Evolutionary conservation across 2,329 filamentous ascomycete species (phyloP).

Genomic region (Phialophora chinensis): DNA sequence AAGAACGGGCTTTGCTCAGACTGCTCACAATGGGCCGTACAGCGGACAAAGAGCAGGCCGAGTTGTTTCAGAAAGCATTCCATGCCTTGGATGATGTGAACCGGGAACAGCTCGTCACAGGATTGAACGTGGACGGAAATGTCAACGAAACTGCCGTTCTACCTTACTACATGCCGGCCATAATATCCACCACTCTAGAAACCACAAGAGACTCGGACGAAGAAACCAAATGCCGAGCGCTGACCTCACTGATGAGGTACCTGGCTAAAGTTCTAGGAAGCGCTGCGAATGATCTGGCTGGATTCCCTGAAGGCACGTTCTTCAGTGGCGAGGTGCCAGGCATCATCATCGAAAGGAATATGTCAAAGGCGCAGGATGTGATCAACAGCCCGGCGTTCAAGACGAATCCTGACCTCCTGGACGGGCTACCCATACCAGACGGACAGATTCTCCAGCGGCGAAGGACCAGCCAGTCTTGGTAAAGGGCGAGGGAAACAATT

Average conservation of each 20-base stretch:
- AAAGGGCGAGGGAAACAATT: neutral
- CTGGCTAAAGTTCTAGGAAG: constrained; percentile 41
- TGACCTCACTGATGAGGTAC: constrained; percentile 43
- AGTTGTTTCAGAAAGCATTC: constrained; percentile 43
- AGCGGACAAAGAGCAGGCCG: constrained; percentile 41
- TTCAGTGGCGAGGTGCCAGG: constrained; percentile 33
- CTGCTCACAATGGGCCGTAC: constrained; percentile 49
- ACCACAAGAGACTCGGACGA: constrained; percentile 32
- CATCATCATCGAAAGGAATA: constrained; percentile 43
- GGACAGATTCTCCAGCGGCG: constrained; percentile 37
- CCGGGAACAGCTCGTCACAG: constrained; percentile 40
- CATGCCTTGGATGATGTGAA: constrained; percentile 34
- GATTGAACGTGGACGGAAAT: constrained; percentile 47
- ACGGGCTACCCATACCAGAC: constrained; percentile 39
- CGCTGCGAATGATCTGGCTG: constrained; percentile 17
- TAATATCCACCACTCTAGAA: constrained; percentile 44
- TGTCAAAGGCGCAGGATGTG: constrained; percentile 40
- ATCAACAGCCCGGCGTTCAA: constrained; percentile 42
- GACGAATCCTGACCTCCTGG: constrained; percentile 41
- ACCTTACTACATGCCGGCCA: constrained; percentile 49
- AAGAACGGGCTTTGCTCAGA: constrained; percentile 46
- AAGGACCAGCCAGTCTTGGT: constrained; percentile 37
- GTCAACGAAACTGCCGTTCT: constrained; percentile 44
- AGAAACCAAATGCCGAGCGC: constrained; percentile 35
- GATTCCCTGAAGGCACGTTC: constrained; percentile 17